phyloP scores from a whole-genome alignment of 176 grass and related monocot genomes.

The Puccinellia tenuiflora region DNA sequence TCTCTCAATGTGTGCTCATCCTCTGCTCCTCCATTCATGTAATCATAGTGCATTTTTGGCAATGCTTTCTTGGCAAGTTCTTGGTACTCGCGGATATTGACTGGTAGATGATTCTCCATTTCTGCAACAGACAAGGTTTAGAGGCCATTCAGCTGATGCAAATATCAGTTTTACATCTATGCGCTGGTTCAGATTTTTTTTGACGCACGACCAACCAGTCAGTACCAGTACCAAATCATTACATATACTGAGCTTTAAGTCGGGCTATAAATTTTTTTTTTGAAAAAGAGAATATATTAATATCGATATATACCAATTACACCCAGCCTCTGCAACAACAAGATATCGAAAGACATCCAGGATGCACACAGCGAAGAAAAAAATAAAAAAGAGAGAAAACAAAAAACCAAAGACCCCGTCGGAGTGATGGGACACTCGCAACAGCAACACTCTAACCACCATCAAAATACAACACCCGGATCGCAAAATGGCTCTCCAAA shows the following conservation, averaged over 20 bases:
- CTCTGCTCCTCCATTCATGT: conserved; percentile 66
- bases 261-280: too few relatives aligned
- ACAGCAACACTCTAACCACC: too few relatives aligned
- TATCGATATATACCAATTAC: too few relatives aligned
- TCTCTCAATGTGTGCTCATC: conserved; percentile 81
- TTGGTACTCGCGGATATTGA: conserved; percentile 73
- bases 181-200: neutral
- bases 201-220: neutral
- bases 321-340: too few relatives aligned
- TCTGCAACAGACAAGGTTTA: conserved; percentile 5
- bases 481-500: too few relatives aligned
- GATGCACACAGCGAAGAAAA: too few relatives aligned
- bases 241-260: neutral
- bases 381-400: too few relatives aligned
- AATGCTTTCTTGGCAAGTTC: conserved; percentile 65
- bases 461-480: too few relatives aligned
- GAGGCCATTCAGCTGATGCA: neutral
- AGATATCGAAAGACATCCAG: too few relatives aligned
- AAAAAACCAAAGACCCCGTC: too few relatives aligned
- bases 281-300: too few relatives aligned
- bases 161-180: neutral
- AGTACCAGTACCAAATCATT: neutral
- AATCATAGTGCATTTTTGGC: conserved; percentile 88
- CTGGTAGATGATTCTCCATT: conserved; percentile 63
- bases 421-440: too few relatives aligned